Evolutionary conservation across 306 rosid species (phyloP).

Genomic region (Citrullus colocynthis): DNA sequence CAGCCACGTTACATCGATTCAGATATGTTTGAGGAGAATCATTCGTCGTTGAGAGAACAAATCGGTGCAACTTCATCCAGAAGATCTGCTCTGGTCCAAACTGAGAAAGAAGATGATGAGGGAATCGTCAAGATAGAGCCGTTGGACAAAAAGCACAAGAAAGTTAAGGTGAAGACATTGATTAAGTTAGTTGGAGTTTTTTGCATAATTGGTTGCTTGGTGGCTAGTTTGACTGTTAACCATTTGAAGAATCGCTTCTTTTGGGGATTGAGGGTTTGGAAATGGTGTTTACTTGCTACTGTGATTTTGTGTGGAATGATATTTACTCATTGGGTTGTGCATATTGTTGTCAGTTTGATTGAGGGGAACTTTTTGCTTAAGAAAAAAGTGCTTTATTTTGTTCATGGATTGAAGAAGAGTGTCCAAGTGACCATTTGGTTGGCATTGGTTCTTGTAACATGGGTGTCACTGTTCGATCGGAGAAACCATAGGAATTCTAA

Average conservation of each 20-base stretch:
- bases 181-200: slow-evolving; percentile 30
- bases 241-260: slow-evolving; percentile 10
- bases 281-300: slow-evolving; percentile 68
- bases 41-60: slow-evolving; percentile 23
- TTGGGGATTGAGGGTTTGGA: slow-evolving; percentile 74
- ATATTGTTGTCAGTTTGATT: slow-evolving; percentile 51
- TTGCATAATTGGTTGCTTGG: slow-evolving; percentile 30
- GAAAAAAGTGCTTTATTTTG: slow-evolving; percentile 83
- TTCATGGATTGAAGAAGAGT: slow-evolving; percentile 76
- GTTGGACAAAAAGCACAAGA: slow-evolving; percentile 36
- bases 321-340: slow-evolving; percentile 61
- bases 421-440: slow-evolving; percentile 69
- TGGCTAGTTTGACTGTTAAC: slow-evolving; percentile 40
- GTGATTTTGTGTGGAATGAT: slow-evolving; percentile 70
- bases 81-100: slow-evolving; percentile 12
- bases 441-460: slow-evolving; percentile 46
- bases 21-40: slow-evolving; percentile 32
- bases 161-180: slow-evolving; percentile 26
- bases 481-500: slow-evolving; percentile 31
- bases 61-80: slow-evolving; percentile 30
- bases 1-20: slow-evolving; percentile 29
- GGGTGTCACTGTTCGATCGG: slow-evolving; percentile 45
- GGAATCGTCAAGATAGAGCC: slow-evolving; percentile 47
- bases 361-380: slow-evolving; percentile 67
- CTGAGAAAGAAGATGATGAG: slow-evolving; percentile 48